phyloP scores from a whole-genome alignment of 1,139 yeast genomes.

The Blastobotrys proliferans region DNA sequence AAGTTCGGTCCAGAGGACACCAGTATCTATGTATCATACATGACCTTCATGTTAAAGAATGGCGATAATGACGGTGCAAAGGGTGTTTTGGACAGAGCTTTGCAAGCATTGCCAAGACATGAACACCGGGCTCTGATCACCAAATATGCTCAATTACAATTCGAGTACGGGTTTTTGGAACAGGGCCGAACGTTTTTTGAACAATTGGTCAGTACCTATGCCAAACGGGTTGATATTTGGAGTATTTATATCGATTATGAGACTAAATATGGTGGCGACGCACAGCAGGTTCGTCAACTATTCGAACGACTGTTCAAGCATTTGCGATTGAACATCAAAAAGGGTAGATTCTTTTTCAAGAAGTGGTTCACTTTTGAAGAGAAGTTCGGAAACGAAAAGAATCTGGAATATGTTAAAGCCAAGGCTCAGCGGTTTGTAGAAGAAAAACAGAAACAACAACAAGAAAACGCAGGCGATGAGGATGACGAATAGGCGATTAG shows the following conservation, averaged over 20 bases:
- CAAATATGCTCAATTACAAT: constrained; percentile 88
- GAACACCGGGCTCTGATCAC: constrained; percentile 77
- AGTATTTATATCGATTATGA: constrained; percentile 93
- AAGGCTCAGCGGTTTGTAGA: constrained; percentile 77
- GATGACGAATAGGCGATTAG: too few species aligned
- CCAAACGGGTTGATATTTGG: constrained; percentile 92
- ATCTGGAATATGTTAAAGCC: constrained; percentile 81
- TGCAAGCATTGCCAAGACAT: constrained; percentile 68
- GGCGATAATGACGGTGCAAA: constrained; percentile 55
- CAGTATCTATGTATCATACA: constrained; percentile 57
- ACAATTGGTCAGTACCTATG: constrained; percentile 84
- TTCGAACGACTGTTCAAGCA: constrained; percentile 70
- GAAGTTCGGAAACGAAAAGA: constrained; percentile 60
- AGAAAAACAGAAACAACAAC: constrained; percentile 5
- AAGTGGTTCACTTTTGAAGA: constrained; percentile 88
- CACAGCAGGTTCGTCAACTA: constrained; percentile 60
- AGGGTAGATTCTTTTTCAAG: constrained; percentile 90
- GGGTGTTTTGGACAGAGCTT: constrained; percentile 64
- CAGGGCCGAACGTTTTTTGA: constrained; percentile 94
- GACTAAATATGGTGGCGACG: constrained; percentile 48
- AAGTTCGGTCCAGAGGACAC: constrained; percentile 63
- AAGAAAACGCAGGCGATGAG: constrained; percentile 2
- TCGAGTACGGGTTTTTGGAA: constrained; percentile 80
- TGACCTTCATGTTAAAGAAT: constrained; percentile 64
- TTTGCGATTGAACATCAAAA: constrained; percentile 76